Conservation (phyloP, 495 filamentous ascomycete species). For the Aspergillus panamensis region DNA sequence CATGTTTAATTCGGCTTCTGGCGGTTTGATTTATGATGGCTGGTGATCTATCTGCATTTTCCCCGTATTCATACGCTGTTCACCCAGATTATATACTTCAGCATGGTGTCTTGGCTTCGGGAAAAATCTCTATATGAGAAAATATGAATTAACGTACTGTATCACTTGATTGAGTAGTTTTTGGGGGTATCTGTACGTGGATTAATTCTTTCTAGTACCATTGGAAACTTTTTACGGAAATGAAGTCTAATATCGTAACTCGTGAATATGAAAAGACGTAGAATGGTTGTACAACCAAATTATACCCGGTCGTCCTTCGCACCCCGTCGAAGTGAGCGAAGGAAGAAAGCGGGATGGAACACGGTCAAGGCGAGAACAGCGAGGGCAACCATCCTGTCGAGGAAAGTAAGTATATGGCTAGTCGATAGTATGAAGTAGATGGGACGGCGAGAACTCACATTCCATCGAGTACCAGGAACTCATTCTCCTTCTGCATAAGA, state of each 20-base stretch:
- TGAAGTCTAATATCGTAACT: background rate
- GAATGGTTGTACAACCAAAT: background rate
- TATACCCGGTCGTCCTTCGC: conserved; percentile 23
- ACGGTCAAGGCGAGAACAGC: conserved; percentile 42
- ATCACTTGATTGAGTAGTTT: background rate
- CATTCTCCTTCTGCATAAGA: conserved; percentile 63
- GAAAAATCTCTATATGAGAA: background rate
- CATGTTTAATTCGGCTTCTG: background rate
- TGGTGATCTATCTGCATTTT: background rate
- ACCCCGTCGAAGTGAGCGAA: conserved; percentile 41
- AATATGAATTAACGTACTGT: background rate
- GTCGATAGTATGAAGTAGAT: background rate
- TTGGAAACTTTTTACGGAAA: background rate
- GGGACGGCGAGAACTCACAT: conserved; percentile 35
- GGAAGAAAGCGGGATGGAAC: conserved; percentile 49
- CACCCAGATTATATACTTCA: background rate
- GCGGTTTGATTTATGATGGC: background rate
- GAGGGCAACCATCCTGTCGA: conserved; percentile 47
- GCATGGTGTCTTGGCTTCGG: background rate
- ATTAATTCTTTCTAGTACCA: background rate
- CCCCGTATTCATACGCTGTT: conserved; percentile 10
- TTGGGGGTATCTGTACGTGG: background rate
- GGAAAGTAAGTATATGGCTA: background rate
- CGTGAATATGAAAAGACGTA: background rate
- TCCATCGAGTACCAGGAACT: conserved; percentile 61